These are phyloP conservation scores for Esteya vermicola DNA, from an alignment of 2,329 filamentous ascomycete genomes.

Conservation along the genomic window DNA sequence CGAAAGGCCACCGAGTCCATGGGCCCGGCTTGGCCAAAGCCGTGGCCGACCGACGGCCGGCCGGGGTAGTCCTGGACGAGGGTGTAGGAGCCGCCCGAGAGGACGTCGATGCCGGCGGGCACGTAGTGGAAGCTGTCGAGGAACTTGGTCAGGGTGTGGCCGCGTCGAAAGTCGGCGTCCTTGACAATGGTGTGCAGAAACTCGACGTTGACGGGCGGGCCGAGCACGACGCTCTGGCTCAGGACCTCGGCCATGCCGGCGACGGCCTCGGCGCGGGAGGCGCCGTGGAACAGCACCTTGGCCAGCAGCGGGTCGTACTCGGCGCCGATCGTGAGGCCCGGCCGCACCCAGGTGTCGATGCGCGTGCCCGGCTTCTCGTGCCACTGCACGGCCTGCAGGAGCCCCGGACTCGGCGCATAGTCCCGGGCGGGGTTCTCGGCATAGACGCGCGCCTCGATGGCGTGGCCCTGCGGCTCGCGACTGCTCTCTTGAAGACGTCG, in stretches of 20 bases:
- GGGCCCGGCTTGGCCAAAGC: slow-evolving; percentile 43
- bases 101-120: slow-evolving; percentile 34
- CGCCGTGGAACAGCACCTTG: slow-evolving; percentile 41
- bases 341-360: slow-evolving; percentile 50
- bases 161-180: slow-evolving; percentile 27
- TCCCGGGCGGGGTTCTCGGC: slow-evolving; percentile 40
- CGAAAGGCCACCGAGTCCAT: slow-evolving; percentile 47
- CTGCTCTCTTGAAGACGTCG: neutral
- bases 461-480: neutral
- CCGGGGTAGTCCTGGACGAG: slow-evolving; percentile 33
- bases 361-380: slow-evolving; percentile 30
- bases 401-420: slow-evolving; percentile 44
- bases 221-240: slow-evolving; percentile 13
- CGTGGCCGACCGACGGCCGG: slow-evolving; percentile 39
- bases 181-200: slow-evolving; percentile 37
- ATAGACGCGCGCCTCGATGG: slow-evolving; percentile 23
- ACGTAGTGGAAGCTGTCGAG: slow-evolving; percentile 33
- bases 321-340: slow-evolving; percentile 40
- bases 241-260: slow-evolving; percentile 20
- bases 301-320: slow-evolving; percentile 35
- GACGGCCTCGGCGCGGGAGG: slow-evolving; percentile 24
- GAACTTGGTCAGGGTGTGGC: slow-evolving; percentile 42
- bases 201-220: slow-evolving; percentile 42
- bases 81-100: slow-evolving; percentile 1
- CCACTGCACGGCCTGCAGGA: slow-evolving; percentile 42